Evolutionary conservation across 2,329 filamentous ascomycete species (phyloP).

Genomic region (Teratosphaeria zuluensis): DNA sequence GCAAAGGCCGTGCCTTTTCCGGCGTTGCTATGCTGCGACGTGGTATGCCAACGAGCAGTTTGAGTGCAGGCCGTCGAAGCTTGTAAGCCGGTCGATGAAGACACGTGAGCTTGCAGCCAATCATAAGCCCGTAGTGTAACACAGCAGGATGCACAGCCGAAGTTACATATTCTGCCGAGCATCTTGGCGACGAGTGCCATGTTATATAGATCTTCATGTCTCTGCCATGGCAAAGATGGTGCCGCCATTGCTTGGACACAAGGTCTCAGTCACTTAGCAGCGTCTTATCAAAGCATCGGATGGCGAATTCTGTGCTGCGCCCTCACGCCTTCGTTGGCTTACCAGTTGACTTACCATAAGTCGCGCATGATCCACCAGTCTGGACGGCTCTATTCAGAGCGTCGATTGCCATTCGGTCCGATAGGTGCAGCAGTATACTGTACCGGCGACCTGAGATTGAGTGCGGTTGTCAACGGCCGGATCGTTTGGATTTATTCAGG

Average conservation of each 20-base stretch:
- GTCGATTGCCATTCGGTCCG: not conserved
- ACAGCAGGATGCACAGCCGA: not conserved
- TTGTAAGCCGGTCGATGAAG: not conserved
- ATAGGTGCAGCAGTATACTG: not conserved
- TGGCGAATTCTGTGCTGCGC: not conserved
- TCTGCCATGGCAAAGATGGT: not conserved
- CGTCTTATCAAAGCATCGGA: not conserved
- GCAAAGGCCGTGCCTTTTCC: not conserved
- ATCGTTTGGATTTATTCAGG: too few relatives aligned
- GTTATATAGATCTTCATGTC: not conserved
- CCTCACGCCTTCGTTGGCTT: too few relatives aligned
- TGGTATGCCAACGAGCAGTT: not conserved
- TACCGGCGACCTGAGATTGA: not conserved
- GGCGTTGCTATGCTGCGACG: not conserved
- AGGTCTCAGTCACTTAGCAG: not conserved
- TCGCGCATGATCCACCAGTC: not conserved
- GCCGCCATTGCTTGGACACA: not conserved
- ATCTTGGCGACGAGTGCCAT: not conserved
- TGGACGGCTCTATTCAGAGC: not conserved
- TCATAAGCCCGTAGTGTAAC: not conserved
- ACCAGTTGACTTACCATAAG: not conserved
- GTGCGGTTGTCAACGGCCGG: not conserved
- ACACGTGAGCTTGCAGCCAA: not conserved
- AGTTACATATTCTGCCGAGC: not conserved
- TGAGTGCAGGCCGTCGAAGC: not conserved